Conservation (phyloP, 441 rosid genomes). For the Adansonia grandidieri region DNA sequence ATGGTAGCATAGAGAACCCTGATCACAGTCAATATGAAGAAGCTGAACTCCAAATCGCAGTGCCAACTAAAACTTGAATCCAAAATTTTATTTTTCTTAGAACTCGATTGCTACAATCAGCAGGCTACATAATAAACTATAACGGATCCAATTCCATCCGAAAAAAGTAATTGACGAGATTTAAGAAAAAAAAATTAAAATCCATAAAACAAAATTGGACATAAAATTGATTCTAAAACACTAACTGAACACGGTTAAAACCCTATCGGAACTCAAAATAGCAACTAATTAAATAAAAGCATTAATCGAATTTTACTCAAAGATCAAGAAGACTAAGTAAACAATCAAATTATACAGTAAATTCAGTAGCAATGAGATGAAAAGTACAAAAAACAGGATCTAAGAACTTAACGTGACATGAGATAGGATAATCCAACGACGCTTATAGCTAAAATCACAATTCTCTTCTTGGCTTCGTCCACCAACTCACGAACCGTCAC, state of each 20-base stretch:
- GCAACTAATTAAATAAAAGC: slow-evolving; percentile 4
- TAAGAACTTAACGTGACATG: slow-evolving; percentile 73
- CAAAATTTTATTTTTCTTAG: background rate
- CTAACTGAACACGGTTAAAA: background rate
- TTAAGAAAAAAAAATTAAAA: background rate
- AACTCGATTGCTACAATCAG: background rate
- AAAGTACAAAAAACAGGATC: background rate
- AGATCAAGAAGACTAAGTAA: background rate
- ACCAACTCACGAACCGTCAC: slow-evolving; percentile 73
- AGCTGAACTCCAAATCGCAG: background rate
- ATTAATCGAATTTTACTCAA: background rate
- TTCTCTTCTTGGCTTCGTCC: slow-evolving; percentile 95
- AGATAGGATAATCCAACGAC: slow-evolving; percentile 91
- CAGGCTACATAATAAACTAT: background rate
- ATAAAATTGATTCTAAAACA: background rate
- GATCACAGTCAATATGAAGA: background rate
- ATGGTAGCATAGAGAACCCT: background rate
- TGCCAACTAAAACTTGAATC: background rate
- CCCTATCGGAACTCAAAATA: slow-evolving; percentile 10
- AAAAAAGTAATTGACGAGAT: background rate
- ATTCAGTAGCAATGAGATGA: background rate
- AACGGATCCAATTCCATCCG: background rate
- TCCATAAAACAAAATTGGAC: slow-evolving; percentile 2
- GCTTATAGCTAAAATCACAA: slow-evolving; percentile 79
- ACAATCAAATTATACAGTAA: slow-evolving; percentile 2